Evolutionary conservation across 768 basidiomycete species (phyloP).

Genomic region (Suillus plorans): DNA sequence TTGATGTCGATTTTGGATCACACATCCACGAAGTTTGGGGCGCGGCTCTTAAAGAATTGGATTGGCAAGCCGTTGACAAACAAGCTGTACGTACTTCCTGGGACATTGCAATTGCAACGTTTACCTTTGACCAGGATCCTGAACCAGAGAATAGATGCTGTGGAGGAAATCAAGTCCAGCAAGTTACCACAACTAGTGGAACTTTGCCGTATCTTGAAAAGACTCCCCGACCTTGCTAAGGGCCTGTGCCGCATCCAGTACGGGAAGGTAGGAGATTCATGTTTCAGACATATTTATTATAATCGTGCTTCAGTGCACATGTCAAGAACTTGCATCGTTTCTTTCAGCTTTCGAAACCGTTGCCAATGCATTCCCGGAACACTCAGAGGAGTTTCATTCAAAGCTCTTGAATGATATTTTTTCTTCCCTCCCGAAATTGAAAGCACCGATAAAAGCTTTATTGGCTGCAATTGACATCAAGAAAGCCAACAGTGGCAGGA

Average conservation of each 20-base stretch:
- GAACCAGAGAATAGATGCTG: conserved; percentile 76
- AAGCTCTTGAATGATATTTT: conserved; percentile 70
- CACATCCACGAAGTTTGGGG: conserved; percentile 87
- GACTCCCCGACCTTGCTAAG: conserved; percentile 83
- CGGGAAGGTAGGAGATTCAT: conserved; percentile 62
- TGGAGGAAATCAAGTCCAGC: conserved; percentile 75
- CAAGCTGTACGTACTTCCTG: conserved; percentile 26
- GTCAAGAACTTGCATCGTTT: conserved; percentile 75
- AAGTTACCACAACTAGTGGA: conserved; percentile 60
- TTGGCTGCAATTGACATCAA: conserved; percentile 57
- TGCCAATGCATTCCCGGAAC: conserved; percentile 56
- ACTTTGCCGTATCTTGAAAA: conserved; percentile 67
- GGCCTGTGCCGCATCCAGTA: conserved; percentile 90
- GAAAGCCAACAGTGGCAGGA: conserved; percentile 63
- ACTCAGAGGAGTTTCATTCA: conserved; percentile 57
- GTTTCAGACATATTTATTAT: background rate
- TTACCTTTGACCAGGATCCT: conserved; percentile 52
- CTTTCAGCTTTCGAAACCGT: conserved; percentile 76
- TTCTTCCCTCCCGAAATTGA: conserved; percentile 63
- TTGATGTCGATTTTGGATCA: conserved; percentile 84
- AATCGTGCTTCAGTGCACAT: conserved; percentile 58
- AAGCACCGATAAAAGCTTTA: conserved; percentile 51
- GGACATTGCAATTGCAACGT: background rate
- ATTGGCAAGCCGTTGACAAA: conserved; percentile 82
- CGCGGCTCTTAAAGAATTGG: conserved; percentile 81